Evolutionary conservation across 306 rosid genomes (phyloP).

Genomic region (Cucumis cinereus): DNA sequence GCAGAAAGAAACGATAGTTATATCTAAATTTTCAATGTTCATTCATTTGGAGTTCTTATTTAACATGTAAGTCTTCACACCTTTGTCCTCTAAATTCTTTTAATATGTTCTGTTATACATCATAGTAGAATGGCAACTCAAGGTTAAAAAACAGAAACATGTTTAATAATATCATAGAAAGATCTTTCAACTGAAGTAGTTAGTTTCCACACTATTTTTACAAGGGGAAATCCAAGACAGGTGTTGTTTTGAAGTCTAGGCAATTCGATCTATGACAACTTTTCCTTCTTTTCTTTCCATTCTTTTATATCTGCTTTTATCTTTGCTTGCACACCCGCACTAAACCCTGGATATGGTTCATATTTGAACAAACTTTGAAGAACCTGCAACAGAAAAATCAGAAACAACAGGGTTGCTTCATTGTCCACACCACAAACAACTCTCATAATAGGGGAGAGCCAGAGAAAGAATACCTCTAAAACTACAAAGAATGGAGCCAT

Average conservation of each 20-base stretch:
- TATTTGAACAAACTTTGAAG: conserved; percentile 46
- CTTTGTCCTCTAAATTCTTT: not conserved
- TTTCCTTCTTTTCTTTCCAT: conserved; percentile 51
- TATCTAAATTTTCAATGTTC: not conserved
- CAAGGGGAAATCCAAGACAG: not conserved
- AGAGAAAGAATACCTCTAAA: conserved; percentile 43
- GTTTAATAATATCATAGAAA: not conserved
- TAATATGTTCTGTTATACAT: not conserved
- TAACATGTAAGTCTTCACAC: not conserved
- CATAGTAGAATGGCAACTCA: not conserved
- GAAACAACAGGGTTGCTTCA: not conserved
- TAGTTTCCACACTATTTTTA: not conserved
- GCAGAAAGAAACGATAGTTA: not conserved
- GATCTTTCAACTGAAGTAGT: not conserved
- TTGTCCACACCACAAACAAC: not conserved
- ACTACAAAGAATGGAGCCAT: conserved; percentile 80
- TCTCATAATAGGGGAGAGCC: not conserved
- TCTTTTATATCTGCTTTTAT: conserved; percentile 40
- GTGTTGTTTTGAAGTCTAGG: not conserved
- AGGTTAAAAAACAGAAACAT: not conserved
- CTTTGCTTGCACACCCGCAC: conserved; percentile 41
- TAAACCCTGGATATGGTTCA: conserved; percentile 78
- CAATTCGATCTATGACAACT: conserved; percentile 22
- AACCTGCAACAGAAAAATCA: conserved; percentile 19
- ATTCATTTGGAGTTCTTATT: not conserved